Evolutionary conservation across 352 stramenopile species (phyloP), one percentile per base, ranked within the genome.

Genomic region (Phytophthora palmivora): DNA sequence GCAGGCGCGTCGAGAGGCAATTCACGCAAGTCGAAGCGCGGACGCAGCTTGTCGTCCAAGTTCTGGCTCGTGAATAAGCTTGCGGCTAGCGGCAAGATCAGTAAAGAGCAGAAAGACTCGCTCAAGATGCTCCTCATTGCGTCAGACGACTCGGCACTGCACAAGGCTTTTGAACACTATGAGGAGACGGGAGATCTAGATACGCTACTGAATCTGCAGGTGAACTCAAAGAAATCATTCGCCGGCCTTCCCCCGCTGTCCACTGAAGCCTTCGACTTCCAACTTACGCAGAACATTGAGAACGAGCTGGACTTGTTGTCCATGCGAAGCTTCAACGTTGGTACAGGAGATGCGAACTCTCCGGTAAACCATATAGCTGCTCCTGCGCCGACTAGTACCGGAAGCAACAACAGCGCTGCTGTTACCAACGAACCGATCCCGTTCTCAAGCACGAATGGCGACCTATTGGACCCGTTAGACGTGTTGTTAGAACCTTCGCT

Each of bases 51-150:
- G 10, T 94, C 85, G 60, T 92, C 82, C 67, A 94, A 94, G 67
- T 94, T 91, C 42, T 92, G 81, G 85, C 85, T 92, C 33, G 79
- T 94, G 30, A 92, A 94, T 75, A 92, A 89, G 39, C 76, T 94
- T 39, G 85, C 85, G 10, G 72, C 80, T 33, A 91, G 78, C 54
- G 85, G 85, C 32, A 89, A 88, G 70, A 94, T 94, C 74, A 90
- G 79, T 33, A 78, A 85, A 38, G 82, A 94, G 60, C 84, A 94
- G 66, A 92, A 92, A 60, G 79, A 90, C 46, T 87, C 81, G 51
- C 72, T 94, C 16, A 94, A 92, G 71, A 80, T 86, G 70, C 63
- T 94, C 50, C 73, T 94, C n/a, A 80, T 94, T 49, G 72, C 79
- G 28, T 92, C 81, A 3, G 85, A 94, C 34, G 83, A 92, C 58